phyloP scores from a whole-genome alignment of 1,284 basidiomycete genomes.

The Trametes pubescens region DNA sequence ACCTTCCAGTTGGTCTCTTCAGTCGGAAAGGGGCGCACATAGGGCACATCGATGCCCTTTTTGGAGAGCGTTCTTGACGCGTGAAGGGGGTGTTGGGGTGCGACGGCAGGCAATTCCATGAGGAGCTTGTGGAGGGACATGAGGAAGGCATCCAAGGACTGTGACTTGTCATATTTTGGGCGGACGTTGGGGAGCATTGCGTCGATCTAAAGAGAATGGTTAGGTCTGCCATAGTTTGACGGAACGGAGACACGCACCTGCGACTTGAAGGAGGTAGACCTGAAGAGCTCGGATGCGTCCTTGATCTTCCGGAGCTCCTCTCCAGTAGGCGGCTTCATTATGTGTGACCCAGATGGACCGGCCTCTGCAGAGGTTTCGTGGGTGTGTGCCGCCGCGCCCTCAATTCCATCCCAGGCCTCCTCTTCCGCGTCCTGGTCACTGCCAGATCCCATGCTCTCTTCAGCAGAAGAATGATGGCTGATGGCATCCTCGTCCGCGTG shows the following conservation, averaged over 20 bases:
- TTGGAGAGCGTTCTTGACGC: conserved; percentile 61
- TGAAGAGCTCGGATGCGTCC: conserved; percentile 81
- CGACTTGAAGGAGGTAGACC: conserved; percentile 86
- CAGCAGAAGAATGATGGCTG: neutral
- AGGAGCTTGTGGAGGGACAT: conserved; percentile 68
- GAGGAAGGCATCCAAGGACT: conserved; percentile 71
- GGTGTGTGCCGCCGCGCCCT: neutral
- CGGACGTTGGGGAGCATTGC: conserved; percentile 81
- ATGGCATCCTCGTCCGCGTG: neutral
- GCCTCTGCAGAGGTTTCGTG: conserved; percentile 8
- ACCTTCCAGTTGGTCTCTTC: conserved; percentile 83
- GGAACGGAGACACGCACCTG: conserved; percentile 58
- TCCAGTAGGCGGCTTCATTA: conserved; percentile 64
- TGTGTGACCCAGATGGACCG: conserved; percentile 25
- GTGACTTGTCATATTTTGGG: conserved; percentile 65
- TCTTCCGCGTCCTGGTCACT: conserved; percentile 35
- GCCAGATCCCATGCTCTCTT: neutral
- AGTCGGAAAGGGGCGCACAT: conserved; percentile 68
- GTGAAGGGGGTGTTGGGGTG: conserved; percentile 72
- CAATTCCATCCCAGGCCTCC: conserved; percentile 40
- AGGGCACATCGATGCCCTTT: conserved; percentile 65
- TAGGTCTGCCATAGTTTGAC: neutral
- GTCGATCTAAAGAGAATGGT: conserved; percentile 67
- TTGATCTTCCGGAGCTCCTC: conserved; percentile 82
- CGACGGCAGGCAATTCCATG: conserved; percentile 60